phyloP scores from a whole-genome alignment of 2,329 filamentous ascomycete genomes.

The Hypoxylon sp. region DNA sequence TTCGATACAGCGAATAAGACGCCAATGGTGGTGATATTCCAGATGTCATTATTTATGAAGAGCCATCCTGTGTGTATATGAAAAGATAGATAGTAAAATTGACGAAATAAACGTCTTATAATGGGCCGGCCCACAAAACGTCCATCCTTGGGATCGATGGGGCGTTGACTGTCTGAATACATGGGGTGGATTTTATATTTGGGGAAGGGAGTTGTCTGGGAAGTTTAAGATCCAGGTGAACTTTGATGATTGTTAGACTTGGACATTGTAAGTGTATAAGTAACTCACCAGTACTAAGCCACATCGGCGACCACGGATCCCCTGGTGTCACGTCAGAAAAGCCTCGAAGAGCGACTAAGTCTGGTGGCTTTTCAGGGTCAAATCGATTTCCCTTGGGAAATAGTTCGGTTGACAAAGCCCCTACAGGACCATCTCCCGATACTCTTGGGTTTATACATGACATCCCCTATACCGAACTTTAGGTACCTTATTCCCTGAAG shows the following conservation, averaged over 20 bases:
- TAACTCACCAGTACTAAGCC: too few relatives aligned
- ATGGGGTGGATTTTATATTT: neutral
- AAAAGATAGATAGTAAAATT: neutral
- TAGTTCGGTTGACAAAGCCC: too few relatives aligned
- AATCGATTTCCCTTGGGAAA: too few relatives aligned
- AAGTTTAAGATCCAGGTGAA: neutral
- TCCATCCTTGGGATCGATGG: neutral
- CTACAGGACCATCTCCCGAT: too few relatives aligned
- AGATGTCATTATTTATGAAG: conserved; percentile 23
- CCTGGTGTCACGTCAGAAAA: too few relatives aligned
- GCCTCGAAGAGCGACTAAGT: too few relatives aligned
- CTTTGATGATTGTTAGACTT: neutral
- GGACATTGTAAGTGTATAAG: too few relatives aligned
- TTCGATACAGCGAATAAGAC: conserved; percentile 30
- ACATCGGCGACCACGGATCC: too few relatives aligned
- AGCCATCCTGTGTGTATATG: conserved; percentile 30
- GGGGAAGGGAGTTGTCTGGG: neutral
- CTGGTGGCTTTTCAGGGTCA: too few relatives aligned
- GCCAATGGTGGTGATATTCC: conserved; percentile 3
- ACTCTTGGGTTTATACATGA: too few relatives aligned
- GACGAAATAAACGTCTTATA: neutral
- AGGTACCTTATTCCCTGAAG: too few relatives aligned
- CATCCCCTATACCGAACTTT: too few relatives aligned
- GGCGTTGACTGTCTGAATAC: neutral
- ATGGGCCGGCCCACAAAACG: neutral